Evolutionary conservation across 805 yeast genomes (phyloP).

Genomic region (Lachancea kluyveri): DNA sequence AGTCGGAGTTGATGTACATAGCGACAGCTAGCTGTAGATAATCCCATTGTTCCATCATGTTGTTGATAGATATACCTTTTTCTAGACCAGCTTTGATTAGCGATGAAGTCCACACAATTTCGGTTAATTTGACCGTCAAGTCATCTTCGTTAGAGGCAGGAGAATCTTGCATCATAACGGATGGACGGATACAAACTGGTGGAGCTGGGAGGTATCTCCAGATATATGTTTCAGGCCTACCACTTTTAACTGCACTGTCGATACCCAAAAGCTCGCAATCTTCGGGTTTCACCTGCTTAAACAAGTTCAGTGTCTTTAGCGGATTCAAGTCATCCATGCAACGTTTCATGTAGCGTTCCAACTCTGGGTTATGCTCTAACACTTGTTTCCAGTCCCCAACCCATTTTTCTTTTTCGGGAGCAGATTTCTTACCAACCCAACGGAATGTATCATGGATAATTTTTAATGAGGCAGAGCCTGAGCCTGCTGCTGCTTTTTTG

Average conservation of each 20-base stretch:
- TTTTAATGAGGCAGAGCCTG: constrained; percentile 89
- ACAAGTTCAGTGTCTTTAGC: constrained; percentile 75
- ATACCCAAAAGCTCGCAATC: constrained; percentile 93
- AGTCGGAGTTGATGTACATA: constrained; percentile 94
- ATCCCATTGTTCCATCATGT: constrained; percentile 99
- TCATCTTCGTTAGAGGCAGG: constrained; percentile 96
- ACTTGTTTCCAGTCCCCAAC: constrained; percentile 80
- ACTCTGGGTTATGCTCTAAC: constrained; percentile 70
- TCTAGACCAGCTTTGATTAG: constrained; percentile 91
- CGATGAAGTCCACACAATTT: constrained; percentile 95
- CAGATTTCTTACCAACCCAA: constrained; percentile 87
- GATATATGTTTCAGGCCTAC: constrained; percentile 92
- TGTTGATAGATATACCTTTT: constrained; percentile 87
- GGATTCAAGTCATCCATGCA: constrained; percentile 95
- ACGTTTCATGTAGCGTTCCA: constrained; percentile 78
- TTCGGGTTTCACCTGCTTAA: constrained; percentile 75
- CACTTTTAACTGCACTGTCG: constrained; percentile 70
- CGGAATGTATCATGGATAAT: constrained; percentile 94
- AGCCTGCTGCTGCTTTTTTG: constrained; percentile 88
- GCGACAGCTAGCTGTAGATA: constrained; percentile 92
- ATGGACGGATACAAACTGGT: constrained; percentile 97
- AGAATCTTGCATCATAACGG: constrained; percentile 85
- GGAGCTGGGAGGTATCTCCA: constrained; percentile 99
- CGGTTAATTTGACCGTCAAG: constrained; percentile 89
- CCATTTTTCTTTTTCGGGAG: constrained; percentile 81